These are phyloP conservation scores for Trifolium dubium DNA, from an alignment of 306 rosid species.

Conservation along the genomic window DNA sequence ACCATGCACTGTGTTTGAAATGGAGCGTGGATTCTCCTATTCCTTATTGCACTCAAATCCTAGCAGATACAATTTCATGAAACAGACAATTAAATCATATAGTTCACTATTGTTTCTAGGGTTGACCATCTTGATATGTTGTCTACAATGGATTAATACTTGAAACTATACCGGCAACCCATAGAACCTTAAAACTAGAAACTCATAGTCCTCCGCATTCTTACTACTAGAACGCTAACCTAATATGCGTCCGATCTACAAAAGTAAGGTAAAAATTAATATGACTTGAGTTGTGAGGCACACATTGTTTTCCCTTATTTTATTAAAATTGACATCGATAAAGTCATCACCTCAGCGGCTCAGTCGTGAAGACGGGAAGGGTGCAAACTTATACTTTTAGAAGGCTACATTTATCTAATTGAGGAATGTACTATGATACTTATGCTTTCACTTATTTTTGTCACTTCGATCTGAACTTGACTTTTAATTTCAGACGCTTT, in stretches of 20 bases:
- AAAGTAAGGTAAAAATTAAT: no score
- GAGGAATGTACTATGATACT: constrained; percentile 27
- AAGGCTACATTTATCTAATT: background rate
- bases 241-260: no score
- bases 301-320: background rate
- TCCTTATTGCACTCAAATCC: constrained; percentile 45
- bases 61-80: constrained; percentile 4
- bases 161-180: background rate
- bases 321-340: background rate
- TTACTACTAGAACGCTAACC: no score
- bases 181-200: background rate
- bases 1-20: constrained; percentile 61
- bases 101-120: background rate
- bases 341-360: background rate
- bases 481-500: constrained; percentile 42
- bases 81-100: constrained; percentile 9
- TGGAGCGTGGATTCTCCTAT: constrained; percentile 53
- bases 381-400: background rate
- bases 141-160: background rate
- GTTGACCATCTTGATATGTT: background rate
- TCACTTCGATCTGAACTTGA: constrained; percentile 47
- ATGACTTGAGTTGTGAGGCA: no score
- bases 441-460: constrained; percentile 49
- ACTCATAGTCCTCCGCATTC: background rate
- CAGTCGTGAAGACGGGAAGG: background rate